Percentiles rank a stretch among this genome's conserved stretches.
Conservation (phyloP, 1,139 yeast species). For the Geotrichum candidum region DNA sequence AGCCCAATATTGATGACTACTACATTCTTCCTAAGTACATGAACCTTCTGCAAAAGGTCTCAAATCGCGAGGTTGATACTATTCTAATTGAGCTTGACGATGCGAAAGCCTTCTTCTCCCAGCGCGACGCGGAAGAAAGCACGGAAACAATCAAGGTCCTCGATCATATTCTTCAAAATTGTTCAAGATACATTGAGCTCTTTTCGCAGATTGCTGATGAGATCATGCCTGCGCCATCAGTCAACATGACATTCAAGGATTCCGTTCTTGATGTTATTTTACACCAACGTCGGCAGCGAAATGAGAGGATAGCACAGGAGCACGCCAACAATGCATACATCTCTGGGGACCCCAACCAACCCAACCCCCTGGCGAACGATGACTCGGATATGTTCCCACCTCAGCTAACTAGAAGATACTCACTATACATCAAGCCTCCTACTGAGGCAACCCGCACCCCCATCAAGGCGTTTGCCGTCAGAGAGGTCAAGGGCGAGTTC, state of each 20-base stretch:
- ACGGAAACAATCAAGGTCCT: conserved; percentile 39
- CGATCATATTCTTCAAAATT: conserved; percentile 59
- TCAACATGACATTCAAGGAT: conserved; percentile 71
- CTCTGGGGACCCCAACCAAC: conserved; percentile 22
- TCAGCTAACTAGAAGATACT: conserved; percentile 78
- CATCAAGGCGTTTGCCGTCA: conserved; percentile 68
- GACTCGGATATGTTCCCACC: conserved; percentile 62
- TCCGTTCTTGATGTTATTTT: conserved; percentile 90
- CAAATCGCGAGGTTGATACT: conserved; percentile 72
- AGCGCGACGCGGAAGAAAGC: conserved; percentile 38
- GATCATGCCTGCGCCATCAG: conserved; percentile 76
- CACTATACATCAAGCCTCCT: conserved; percentile 78
- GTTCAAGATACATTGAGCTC: conserved; percentile 72
- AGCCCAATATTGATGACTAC: conserved; percentile 17
- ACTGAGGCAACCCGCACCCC: conserved; percentile 38
- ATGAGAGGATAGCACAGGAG: conserved; percentile 66
- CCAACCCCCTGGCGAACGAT: conserved; percentile 27
- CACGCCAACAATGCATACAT: conserved; percentile 46
- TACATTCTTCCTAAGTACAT: conserved; percentile 55
- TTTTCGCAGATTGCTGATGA: conserved; percentile 72
- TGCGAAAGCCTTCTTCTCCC: conserved; percentile 49
- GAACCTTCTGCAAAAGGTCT: conserved; percentile 66
- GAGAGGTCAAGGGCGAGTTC: conserved; percentile 78
- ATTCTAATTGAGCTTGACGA: conserved; percentile 80
- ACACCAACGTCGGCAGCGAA: conserved; percentile 81